phyloP scores from a whole-genome alignment of 306 rosid genomes.

The Cicer arietinum region DNA sequence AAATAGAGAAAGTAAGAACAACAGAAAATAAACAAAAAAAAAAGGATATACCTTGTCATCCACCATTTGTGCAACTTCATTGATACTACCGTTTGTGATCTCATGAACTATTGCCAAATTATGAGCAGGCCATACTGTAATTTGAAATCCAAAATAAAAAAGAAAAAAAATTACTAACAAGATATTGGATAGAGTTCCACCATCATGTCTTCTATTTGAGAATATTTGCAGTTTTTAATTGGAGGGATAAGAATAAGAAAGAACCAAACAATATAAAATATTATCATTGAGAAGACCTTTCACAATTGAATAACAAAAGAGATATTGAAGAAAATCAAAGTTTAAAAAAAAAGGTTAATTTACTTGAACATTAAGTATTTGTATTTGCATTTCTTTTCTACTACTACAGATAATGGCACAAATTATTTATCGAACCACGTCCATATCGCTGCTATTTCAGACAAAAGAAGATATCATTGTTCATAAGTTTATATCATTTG shows the following conservation, averaged over 20 bases:
- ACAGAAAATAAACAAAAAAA: neutral
- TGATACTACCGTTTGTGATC: slow-evolving; percentile 49
- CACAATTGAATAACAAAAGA: neutral
- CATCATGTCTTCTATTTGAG: slow-evolving; percentile 7
- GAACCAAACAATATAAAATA: neutral
- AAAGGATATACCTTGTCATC: slow-evolving; percentile 56
- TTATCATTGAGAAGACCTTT: too few species aligned
- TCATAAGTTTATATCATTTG: slow-evolving; percentile 8
- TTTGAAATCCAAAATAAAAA: slow-evolving; percentile 13
- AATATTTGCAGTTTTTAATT: neutral
- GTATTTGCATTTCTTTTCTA: slow-evolving; percentile 3
- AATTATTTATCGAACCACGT: slow-evolving; percentile 12
- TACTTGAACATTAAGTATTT: neutral
- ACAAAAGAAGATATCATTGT: neutral
- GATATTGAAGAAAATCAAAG: slow-evolving; percentile 5
- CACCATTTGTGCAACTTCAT: slow-evolving; percentile 50
- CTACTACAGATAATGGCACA: slow-evolving; percentile 22
- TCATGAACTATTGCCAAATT: slow-evolving; percentile 54
- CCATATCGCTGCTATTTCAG: neutral
- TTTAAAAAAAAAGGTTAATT: neutral
- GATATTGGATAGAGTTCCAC: slow-evolving; percentile 24
- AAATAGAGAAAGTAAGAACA: neutral
- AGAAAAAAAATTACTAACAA: neutral
- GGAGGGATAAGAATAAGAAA: slow-evolving; percentile 13
- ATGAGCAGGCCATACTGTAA: slow-evolving; percentile 59